Evolutionary conservation across 202 grass and related monocot species (phyloP), one percentile per base, ranked within the genome.

Genomic region (Setaria italica): DNA sequence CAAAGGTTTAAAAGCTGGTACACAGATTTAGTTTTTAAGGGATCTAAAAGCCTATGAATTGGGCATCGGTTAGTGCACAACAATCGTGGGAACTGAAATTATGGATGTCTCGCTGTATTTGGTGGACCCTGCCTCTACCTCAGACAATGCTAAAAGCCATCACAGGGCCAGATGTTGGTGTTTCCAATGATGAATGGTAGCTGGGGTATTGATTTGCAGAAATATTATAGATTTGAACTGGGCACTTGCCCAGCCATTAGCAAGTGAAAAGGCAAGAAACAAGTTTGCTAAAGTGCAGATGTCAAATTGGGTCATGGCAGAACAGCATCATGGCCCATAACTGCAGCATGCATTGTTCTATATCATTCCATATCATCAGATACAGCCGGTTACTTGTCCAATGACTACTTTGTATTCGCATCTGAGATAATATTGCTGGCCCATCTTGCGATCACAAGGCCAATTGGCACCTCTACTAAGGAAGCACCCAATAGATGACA

Each of bases 11-110:
- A 62, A 5, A 9, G 3, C 4, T 39, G 19, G 16, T 32, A 73
- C 30, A 56, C 11, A 80, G 0, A 50, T 9, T 0, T 47, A 35
- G 4, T 45, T 65, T 83, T 21, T 6, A 25, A 32, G 0, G 42
- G 70, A 80, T 55, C 11, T 70, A 39, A 79, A 85, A 9, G 25
- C 19, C 63, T 48, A 63, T 63, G 29, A 77, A 85, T 49, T 16
- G 5, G 11, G 39, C 15, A 63, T 29, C 16, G 11, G 43, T 59
- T 55, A 65, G 60, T 59, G 41, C 11, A 73, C 39, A 29, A 66
- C 6, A 14, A 54, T 41, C 53, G 19, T 37, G 45, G 46, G 45
- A 74, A 70, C 12, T 56, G 13, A 46, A 76, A 49, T 8, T 48
- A 67, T 53, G 37, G 37, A 21, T 42, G 45, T 15, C 42, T 3